phyloP scores from a whole-genome alignment of 768 basidiomycete genomes.

The Boletus vermiculosoides region DNA sequence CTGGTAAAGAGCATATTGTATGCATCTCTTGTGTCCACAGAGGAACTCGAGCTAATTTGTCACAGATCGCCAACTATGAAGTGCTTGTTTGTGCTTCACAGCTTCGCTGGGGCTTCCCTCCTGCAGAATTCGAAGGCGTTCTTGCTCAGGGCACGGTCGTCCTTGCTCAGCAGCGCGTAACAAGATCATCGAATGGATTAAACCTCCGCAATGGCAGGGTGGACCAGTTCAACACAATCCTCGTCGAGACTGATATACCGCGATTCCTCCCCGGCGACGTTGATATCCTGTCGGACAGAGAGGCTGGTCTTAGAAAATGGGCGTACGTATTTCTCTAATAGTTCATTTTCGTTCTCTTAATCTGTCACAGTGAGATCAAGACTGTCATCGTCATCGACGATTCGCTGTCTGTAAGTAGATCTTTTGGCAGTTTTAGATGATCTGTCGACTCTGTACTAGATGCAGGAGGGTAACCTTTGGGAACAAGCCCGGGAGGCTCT shows the following conservation, averaged over 20 bases:
- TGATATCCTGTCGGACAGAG: slow-evolving; percentile 16
- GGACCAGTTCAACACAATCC: slow-evolving; percentile 26
- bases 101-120: slow-evolving; percentile 32
- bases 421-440: not conserved
- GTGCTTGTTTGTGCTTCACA: slow-evolving; percentile 36
- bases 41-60: not conserved
- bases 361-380: slow-evolving; percentile 34
- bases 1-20: slow-evolving; percentile 36
- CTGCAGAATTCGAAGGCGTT: slow-evolving; percentile 4
- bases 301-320: slow-evolving; percentile 20
- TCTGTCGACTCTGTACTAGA: slow-evolving; percentile 22
- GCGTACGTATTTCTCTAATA: slow-evolving; percentile 22
- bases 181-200: not conserved
- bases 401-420: slow-evolving; percentile 35
- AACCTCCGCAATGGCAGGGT: slow-evolving; percentile 6
- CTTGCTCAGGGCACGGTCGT: slow-evolving; percentile 30
- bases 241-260: slow-evolving; percentile 28
- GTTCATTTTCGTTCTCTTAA: not conserved
- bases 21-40: not conserved
- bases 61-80: slow-evolving; percentile 33
- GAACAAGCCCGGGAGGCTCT: slow-evolving; percentile 40
- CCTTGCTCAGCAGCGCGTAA: slow-evolving; percentile 24
- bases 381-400: slow-evolving; percentile 43
- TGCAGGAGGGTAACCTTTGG: slow-evolving; percentile 42
- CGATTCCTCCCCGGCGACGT: slow-evolving; percentile 21